Evolutionary conservation across 371 early-diverging fungal genomes (phyloP), one percentile per base, ranked within the genome.

Genomic region (Mucor circinelloides): DNA sequence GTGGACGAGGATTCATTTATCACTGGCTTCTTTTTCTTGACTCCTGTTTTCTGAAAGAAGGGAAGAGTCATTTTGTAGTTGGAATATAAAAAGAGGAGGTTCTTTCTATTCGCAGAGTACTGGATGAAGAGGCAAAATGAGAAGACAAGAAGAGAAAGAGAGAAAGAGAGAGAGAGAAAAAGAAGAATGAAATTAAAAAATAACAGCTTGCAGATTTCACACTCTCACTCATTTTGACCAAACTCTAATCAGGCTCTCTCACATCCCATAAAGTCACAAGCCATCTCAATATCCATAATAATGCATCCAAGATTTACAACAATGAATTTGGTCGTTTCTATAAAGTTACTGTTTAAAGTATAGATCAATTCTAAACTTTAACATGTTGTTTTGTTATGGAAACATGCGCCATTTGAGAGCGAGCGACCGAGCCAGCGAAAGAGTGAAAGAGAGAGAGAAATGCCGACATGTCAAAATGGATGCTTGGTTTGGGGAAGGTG

Each of bases 11-110:
- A 17, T n/a, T 61, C 59, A 60, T 61, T 50, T 25, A 50, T 69
- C 27, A 30, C 36, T 57, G 58, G 21, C 32, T 74, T 69, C 61
- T 76, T 78, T 66, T 76, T 76, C 55, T 72, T 78, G 44, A 67
- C 73, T 59, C 68, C 66, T 34, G 66, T 68, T 64, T 71, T 78
- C 27, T 76, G 67, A 36, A 78, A 74, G 36, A 75, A 80, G 17
- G 73, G 73, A 44, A 77, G 67, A 52, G 73, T 59, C 70, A 70
- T 68, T 2, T 6, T 64, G 23, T 65, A 48, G 21, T 23, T 28
- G 25, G 40, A 21, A n/a, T 12, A 28, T 7, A 50, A 4, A 21
- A 50, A 23, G 3, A 25, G 13, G 25, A 23, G 50, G 25, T 10
- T 19, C 12, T 50, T 50, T 50, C 23, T 50, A 1, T 21, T 50